A percentile compares a stretch with the other conserved stretches of the same genome.
Evolutionary conservation across 75 land plant species (phyloP).

Genomic region (Isoetes taiwanensis): DNA sequence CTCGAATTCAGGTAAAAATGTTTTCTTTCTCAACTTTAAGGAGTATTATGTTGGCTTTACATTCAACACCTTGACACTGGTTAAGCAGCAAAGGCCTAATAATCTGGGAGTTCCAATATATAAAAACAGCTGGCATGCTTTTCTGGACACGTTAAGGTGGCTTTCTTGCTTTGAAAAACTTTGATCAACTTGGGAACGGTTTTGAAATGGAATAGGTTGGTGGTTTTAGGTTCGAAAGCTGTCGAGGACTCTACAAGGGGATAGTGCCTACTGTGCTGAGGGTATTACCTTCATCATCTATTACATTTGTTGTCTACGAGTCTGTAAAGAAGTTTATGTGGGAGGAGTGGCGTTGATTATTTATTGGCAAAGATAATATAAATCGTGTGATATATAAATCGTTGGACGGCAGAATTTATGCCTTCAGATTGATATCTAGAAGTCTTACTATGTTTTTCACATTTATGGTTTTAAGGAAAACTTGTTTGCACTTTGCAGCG

Average conservation of each 20-base stretch:
- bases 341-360: too few relatives aligned
- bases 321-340: slow-evolving; percentile 47
- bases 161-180: not conserved
- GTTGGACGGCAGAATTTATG: too few relatives aligned
- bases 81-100: slow-evolving; percentile 74
- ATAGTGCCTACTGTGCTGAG: slow-evolving; percentile 68
- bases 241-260: slow-evolving; percentile 80
- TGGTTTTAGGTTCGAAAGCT: slow-evolving; percentile 62
- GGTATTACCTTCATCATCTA: slow-evolving; percentile 78
- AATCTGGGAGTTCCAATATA: slow-evolving; percentile 49
- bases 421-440: too few relatives aligned
- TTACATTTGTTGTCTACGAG: slow-evolving; percentile 94
- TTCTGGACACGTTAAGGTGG: slow-evolving; percentile 58
- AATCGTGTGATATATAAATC: too few relatives aligned
- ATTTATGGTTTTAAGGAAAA: too few relatives aligned
- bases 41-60: not conserved
- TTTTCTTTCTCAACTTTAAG: not conserved
- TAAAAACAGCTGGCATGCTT: slow-evolving; percentile 54
- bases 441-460: too few relatives aligned
- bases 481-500: too few relatives aligned
- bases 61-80: too few relatives aligned
- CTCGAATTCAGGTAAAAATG: slow-evolving; percentile 53
- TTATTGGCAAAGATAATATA: too few relatives aligned
- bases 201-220: not conserved
- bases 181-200: not conserved